These are phyloP conservation scores for Starmerella kuoi DNA, from an alignment of 805 yeast species.

Conservation along the genomic window DNA sequence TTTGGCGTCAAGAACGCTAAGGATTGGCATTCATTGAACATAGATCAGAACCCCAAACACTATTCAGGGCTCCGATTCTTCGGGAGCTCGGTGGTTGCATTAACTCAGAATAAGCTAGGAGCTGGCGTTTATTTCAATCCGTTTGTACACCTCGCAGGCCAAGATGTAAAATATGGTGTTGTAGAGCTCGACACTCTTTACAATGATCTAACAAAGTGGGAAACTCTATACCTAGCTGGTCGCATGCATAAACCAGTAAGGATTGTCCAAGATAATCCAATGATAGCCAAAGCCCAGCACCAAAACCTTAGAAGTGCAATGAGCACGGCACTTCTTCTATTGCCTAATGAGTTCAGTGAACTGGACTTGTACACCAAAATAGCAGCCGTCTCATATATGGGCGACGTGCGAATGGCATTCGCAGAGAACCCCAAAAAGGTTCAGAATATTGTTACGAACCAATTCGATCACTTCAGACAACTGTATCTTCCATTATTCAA, in stretches of 20 bases:
- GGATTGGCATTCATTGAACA: slow-evolving; percentile 66
- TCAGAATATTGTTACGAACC: slow-evolving; percentile 69
- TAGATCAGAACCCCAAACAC: slow-evolving; percentile 56
- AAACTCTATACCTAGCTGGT: slow-evolving; percentile 77
- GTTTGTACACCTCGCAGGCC: slow-evolving; percentile 51
- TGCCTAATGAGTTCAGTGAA: slow-evolving; percentile 41
- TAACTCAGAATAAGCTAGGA: slow-evolving; percentile 49
- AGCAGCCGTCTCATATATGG: slow-evolving; percentile 71
- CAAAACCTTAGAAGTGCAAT: slow-evolving; percentile 69
- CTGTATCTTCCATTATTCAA: slow-evolving; percentile 60
- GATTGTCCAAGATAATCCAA: slow-evolving; percentile 40
- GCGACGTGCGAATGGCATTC: slow-evolving; percentile 74
- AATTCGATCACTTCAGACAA: slow-evolving; percentile 51
- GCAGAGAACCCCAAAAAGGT: slow-evolving; percentile 92
- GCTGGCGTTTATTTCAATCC: slow-evolving; percentile 95
- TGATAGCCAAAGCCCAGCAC: slow-evolving; percentile 26
- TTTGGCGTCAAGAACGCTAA: slow-evolving; percentile 64
- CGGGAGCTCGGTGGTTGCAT: slow-evolving; percentile 47
- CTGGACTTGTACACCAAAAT: slow-evolving; percentile 62
- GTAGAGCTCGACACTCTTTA: slow-evolving; percentile 50
- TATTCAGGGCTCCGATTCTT: slow-evolving; percentile 56
- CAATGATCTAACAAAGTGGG: slow-evolving; percentile 73
- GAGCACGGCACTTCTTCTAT: slow-evolving; percentile 48
- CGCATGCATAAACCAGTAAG: slow-evolving; percentile 89
- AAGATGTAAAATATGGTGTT: slow-evolving; percentile 73